Evolutionary conservation across 257 asterid species (phyloP).

Genomic region (Coffea canephora): DNA sequence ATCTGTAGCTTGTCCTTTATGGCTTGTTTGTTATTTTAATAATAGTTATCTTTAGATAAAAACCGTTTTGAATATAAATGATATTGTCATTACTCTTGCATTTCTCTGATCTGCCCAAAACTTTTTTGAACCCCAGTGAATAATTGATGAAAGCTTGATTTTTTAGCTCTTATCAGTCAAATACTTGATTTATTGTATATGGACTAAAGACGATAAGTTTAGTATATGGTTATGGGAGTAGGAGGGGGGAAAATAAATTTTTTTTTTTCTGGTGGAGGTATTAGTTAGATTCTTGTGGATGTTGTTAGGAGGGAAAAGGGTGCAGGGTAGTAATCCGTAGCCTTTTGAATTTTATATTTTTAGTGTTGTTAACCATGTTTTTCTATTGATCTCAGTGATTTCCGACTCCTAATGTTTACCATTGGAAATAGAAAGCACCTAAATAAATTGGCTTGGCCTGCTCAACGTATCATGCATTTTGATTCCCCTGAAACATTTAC

Average conservation of each 20-base stretch:
- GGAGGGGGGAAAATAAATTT: background rate
- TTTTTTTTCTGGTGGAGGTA: background rate
- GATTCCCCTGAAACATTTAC: background rate
- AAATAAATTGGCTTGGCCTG: too few relatives aligned
- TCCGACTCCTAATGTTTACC: background rate
- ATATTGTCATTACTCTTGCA: background rate
- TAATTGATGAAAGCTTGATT: too few relatives aligned
- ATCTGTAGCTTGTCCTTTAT: background rate
- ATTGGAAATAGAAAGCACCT: background rate
- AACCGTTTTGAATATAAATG: background rate
- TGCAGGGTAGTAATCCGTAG: background rate
- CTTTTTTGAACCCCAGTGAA: background rate
- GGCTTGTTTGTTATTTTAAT: background rate
- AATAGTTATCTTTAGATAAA: background rate
- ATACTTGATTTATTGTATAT: background rate
- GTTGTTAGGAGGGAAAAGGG: background rate
- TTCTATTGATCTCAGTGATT: background rate
- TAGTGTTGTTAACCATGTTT: background rate
- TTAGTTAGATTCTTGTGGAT: background rate
- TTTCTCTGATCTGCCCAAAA: background rate
- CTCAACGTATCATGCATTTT: too few relatives aligned
- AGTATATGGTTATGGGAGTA: background rate
- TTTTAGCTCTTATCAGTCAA: background rate
- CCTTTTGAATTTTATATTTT: background rate
- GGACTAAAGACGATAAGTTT: background rate